Percentiles rank a stretch among this genome's conserved stretches.
Evolutionary conservation across 805 yeast genomes (phyloP).

Genomic region (Sugiyamaella floridensis): DNA sequence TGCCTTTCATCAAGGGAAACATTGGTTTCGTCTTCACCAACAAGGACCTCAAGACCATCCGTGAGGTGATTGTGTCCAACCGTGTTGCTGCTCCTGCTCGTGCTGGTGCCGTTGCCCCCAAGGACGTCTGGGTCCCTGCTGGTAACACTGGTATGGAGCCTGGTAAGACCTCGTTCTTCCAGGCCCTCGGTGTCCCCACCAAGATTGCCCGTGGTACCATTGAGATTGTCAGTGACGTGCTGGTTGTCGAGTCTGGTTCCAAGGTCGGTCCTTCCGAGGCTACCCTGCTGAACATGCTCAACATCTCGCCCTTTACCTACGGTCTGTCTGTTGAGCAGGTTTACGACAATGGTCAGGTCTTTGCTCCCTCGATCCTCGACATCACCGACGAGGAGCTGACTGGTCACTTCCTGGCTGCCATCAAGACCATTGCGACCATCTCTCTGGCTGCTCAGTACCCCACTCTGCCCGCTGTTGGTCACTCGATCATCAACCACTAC

Average conservation of each 20-base stretch:
- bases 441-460: slow-evolving; percentile 99
- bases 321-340: slow-evolving; percentile 97
- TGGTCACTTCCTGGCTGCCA: slow-evolving; percentile 84
- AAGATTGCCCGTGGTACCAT: slow-evolving; percentile 99
- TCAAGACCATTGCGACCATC: slow-evolving; percentile 88
- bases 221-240: slow-evolving; percentile 96
- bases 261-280: slow-evolving; percentile 99
- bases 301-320: slow-evolving; percentile 99
- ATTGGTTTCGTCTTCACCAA: slow-evolving; percentile 99
- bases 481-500: slow-evolving; percentile 98
- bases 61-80: slow-evolving; percentile 82
- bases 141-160: slow-evolving; percentile 99
- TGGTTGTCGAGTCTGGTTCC: slow-evolving; percentile 79
- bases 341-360: slow-evolving; percentile 97
- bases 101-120: slow-evolving; percentile 99
- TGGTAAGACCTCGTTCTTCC: slow-evolving; percentile 99
- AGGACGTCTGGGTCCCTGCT: slow-evolving; percentile 95
- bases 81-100: slow-evolving; percentile 99
- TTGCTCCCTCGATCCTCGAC: slow-evolving; percentile 95
- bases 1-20: slow-evolving; percentile 95
- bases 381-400: slow-evolving; percentile 97
- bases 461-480: slow-evolving; percentile 98
- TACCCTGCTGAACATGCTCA: slow-evolving; percentile 94
- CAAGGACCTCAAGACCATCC: slow-evolving; percentile 83
- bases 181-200: slow-evolving; percentile 99